Evolutionary conservation across 2,329 filamentous ascomycete genomes (phyloP).

Genomic region (Aspergillus vadensis): DNA sequence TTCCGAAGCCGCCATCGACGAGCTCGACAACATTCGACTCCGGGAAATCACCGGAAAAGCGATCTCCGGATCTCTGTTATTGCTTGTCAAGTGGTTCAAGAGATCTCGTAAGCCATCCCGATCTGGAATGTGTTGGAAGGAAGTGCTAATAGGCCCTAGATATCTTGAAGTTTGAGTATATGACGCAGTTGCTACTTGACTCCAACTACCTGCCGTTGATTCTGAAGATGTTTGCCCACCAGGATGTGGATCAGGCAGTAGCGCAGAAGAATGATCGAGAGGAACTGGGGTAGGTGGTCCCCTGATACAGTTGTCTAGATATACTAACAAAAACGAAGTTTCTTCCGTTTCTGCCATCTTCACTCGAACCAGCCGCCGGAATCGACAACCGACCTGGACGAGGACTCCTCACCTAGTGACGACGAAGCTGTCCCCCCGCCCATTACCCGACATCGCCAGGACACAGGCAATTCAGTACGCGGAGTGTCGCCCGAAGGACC

Average conservation of each 20-base stretch:
- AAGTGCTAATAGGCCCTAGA: conserved; percentile 55
- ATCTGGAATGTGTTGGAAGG: not conserved
- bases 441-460: conserved; percentile 62
- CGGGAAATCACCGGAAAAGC: conserved; percentile 90
- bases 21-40: conserved; percentile 76
- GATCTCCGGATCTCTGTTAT: conserved; percentile 80
- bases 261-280: conserved; percentile 81
- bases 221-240: conserved; percentile 88
- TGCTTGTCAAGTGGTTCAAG: conserved; percentile 96
- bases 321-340: conserved; percentile 54
- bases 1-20: conserved; percentile 59
- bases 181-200: conserved; percentile 89
- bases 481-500: conserved; percentile 30
- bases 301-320: not conserved
- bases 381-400: conserved; percentile 35
- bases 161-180: conserved; percentile 91
- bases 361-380: conserved; percentile 63
- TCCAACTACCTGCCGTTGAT: conserved; percentile 93
- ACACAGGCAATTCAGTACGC: conserved; percentile 31
- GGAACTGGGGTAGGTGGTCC: conserved; percentile 68
- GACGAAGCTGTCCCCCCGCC: conserved; percentile 82
- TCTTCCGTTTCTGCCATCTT: conserved; percentile 85
- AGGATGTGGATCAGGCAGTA: conserved; percentile 88
- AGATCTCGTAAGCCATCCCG: conserved; percentile 71
- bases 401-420: conserved; percentile 49